Percentiles rank a stretch among this genome's conserved stretches.
These are phyloP conservation scores for Ophiostoma angusticollis DNA, from an alignment of 2,329 filamentous ascomycete genomes.

Conservation along the genomic window DNA sequence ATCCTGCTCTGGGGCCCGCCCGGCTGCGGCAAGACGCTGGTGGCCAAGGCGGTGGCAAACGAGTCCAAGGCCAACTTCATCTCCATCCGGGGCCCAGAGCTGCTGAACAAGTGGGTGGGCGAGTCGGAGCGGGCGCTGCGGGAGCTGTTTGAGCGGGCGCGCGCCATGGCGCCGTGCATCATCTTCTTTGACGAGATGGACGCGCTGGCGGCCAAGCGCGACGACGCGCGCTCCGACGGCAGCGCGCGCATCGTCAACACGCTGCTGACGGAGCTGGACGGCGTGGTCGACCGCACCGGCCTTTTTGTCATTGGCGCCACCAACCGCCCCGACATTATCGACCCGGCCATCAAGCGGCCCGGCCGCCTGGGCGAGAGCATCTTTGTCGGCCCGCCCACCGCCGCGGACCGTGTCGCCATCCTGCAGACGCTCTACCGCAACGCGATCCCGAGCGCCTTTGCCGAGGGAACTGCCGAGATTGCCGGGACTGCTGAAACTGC, in stretches of 20 bases:
- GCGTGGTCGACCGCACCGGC: constrained; percentile 63
- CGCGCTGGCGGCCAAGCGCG: constrained; percentile 74
- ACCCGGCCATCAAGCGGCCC: constrained; percentile 84
- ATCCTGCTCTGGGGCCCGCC: constrained; percentile 94
- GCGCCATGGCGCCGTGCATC: constrained; percentile 78
- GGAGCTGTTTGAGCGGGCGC: constrained; percentile 79
- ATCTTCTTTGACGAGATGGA: constrained; percentile 95
- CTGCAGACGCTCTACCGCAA: constrained; percentile 53
- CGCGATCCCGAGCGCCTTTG: constrained; percentile 23
- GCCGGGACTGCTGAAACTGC: no score
- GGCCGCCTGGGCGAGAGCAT: constrained; percentile 69
- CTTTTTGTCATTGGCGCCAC: constrained; percentile 94
- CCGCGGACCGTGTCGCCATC: constrained; percentile 70
- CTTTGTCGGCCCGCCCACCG: constrained; percentile 74
- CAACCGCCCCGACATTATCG: constrained; percentile 92
- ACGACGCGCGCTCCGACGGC: constrained; percentile 59
- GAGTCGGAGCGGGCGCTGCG: constrained; percentile 89
- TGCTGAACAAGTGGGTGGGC: constrained; percentile 95
- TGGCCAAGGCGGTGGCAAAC: constrained; percentile 92
- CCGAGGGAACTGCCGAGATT: no score
- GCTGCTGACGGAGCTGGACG: constrained; percentile 86
- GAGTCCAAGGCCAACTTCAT: constrained; percentile 97
- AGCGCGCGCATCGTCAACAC: constrained; percentile 88
- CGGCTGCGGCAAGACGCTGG: constrained; percentile 89
- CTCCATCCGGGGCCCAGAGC: constrained; percentile 88